phyloP scores from a whole-genome alignment of 305 asterid genomes.

The Rubia occidens region DNA sequence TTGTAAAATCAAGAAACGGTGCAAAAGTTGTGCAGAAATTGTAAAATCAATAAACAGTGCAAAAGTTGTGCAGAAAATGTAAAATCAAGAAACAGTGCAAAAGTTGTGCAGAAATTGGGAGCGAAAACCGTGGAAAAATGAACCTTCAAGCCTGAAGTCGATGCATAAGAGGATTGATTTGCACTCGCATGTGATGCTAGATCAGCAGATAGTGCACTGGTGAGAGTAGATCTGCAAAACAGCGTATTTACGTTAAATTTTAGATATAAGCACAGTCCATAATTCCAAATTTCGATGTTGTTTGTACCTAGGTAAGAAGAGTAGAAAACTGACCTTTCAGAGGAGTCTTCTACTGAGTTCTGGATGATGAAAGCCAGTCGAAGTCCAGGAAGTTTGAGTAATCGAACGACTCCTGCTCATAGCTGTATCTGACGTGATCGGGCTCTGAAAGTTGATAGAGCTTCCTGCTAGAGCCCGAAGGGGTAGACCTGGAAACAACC shows the following conservation, averaged over 20 bases:
- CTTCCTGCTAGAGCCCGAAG: conserved; percentile 46
- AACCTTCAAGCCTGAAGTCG: conserved; percentile 56
- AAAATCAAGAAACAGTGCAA: neutral
- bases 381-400: conserved; percentile 69
- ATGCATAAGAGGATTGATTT: conserved; percentile 30
- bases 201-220: conserved; percentile 35
- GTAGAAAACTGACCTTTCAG: conserved; percentile 42
- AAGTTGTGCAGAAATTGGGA: neutral
- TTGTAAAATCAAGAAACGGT: neutral
- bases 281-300: neutral
- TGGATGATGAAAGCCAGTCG: conserved; percentile 80
- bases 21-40: no score
- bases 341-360: conserved; percentile 75
- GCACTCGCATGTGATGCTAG: conserved; percentile 28
- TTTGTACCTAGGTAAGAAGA: conserved; percentile 3
- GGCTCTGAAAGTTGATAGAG: conserved; percentile 40
- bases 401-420: conserved; percentile 42
- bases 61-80: neutral
- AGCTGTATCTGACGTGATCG: conserved; percentile 32
- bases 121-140: conserved; percentile 11
- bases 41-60: no score
- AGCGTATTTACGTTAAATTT: conserved; percentile 6
- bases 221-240: conserved; percentile 51
- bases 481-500: conserved; percentile 41
- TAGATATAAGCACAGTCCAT: neutral